Evolutionary conservation across 2,329 filamentous ascomycete species (phyloP).

Genomic region (Endoconidiophora polonica): DNA sequence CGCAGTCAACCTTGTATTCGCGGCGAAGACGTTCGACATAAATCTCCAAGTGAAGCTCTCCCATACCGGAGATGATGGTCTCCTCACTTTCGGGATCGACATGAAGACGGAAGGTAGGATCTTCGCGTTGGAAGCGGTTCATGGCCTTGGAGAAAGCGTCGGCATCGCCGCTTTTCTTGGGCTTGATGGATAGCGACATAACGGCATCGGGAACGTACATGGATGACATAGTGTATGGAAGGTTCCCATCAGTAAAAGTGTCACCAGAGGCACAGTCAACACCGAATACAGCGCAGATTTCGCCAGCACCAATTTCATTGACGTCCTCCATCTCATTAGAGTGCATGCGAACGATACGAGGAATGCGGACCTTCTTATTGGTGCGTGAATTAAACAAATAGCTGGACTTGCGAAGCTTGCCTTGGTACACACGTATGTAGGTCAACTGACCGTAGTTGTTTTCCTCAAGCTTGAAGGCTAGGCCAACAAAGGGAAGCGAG

Average conservation of each 20-base stretch:
- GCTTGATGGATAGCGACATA: slow-evolving; percentile 94
- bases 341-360: slow-evolving; percentile 97
- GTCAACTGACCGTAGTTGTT: slow-evolving; percentile 97
- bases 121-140: slow-evolving; percentile 95
- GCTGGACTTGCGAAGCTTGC: slow-evolving; percentile 69
- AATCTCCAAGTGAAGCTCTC: slow-evolving; percentile 89
- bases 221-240: slow-evolving; percentile 90
- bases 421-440: slow-evolving; percentile 97
- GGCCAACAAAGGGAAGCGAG: slow-evolving; percentile 78
- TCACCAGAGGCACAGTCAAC: slow-evolving; percentile 96
- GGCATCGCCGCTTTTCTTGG: slow-evolving; percentile 80
- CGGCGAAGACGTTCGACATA: slow-evolving; percentile 93
- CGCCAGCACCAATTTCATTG: slow-evolving; percentile 76
- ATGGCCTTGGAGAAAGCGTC: slow-evolving; percentile 97
- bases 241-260: slow-evolving; percentile 85
- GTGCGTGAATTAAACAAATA: slow-evolving; percentile 88
- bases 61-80: slow-evolving; percentile 97
- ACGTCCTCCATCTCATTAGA: slow-evolving; percentile 99
- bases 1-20: slow-evolving; percentile 91
- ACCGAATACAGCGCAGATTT: slow-evolving; percentile 97
- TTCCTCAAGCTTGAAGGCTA: slow-evolving; percentile 98
- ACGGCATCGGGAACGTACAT: slow-evolving; percentile 98
- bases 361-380: slow-evolving; percentile 91
- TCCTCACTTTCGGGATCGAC: slow-evolving; percentile 86
- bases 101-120: slow-evolving; percentile 90